Percentiles rank a stretch among this genome's conserved stretches.
phyloP scores from a whole-genome alignment of 106 monocot species.

The Dendrobium officinale region DNA sequence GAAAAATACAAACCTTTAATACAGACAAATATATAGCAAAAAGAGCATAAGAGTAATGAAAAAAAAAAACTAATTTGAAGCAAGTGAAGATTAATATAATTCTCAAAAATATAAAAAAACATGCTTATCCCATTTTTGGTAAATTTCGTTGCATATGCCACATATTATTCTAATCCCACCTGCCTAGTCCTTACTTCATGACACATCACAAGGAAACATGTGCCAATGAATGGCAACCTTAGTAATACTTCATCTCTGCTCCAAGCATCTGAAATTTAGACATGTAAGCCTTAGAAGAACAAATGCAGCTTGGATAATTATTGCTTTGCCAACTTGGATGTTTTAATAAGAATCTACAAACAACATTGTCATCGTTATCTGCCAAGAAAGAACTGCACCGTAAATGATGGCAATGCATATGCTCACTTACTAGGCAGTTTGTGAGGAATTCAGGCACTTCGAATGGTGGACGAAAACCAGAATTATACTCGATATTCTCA shows the following conservation, averaged over 20 bases:
- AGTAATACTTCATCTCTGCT: constrained; percentile 90
- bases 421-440: constrained; percentile 66
- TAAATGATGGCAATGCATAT: neutral
- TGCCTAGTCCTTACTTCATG: constrained; percentile 74
- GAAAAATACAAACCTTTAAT: neutral
- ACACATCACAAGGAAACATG: constrained; percentile 73
- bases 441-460: constrained; percentile 56
- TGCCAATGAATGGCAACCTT: constrained; percentile 73
- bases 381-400: constrained; percentile 9
- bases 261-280: constrained; percentile 92
- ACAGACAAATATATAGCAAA: neutral
- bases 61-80: neutral
- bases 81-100: neutral
- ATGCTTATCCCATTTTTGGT: constrained; percentile 8
- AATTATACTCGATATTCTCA: constrained; percentile 20
- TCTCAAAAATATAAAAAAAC: constrained; percentile 6
- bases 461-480: constrained; percentile 69
- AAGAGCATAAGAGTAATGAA: neutral
- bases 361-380: constrained; percentile 21
- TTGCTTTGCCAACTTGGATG: constrained; percentile 42
- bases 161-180: constrained; percentile 75
- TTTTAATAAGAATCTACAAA: constrained; percentile 47
- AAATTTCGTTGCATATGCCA: constrained; percentile 19
- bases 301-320: constrained; percentile 46
- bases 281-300: constrained; percentile 76